Base-by-base conservation (phyloP, 2,329 filamentous ascomycete genomes). In the Torrubiellomyces zombiae region DNA sequence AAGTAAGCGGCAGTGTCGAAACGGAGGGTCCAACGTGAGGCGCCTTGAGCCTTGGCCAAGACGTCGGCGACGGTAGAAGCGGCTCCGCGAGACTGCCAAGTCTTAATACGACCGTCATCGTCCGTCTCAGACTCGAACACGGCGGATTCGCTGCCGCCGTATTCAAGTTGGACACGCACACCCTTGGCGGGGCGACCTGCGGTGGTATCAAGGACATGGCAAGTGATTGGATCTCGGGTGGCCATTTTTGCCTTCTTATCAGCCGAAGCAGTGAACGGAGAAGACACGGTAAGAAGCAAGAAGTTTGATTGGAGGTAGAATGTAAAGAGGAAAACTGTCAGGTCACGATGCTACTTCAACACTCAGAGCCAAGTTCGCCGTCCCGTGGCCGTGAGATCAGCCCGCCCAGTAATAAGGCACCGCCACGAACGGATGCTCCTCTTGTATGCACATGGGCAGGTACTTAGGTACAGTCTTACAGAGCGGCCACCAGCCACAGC, bases 151-250 rank as follows among this genome's bases (percentile, higher is more conserved):
- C 43, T 29, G 20, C 30, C 38, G 24, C 44, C 49, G 5, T 62
- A 62, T 24, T 70, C 56, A 13, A 83, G 67, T 27, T 64, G 69
- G 29, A 85, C 77, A 35, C 62, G 60, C 39, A 89, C 67, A 33
- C 60, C 58, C 28, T 60, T 51, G 10, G 69, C 80, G 13, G 80
- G 80, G 29, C 63, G 63, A 42, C 80, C 80, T 32, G 65, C 56
- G n/a, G 71, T 67, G 8, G 79, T 86, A 60, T 89, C 78, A 47
- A 89, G 78, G 50, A 85, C 68, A 59, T 89, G 80, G 59, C 79
- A 86, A 48, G 80, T 86, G 43, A 89, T 86, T 44, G 68, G 69
- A 44, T 72, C 68, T 43, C 66, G 70, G 30, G 29, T 23, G 15
- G 36, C 12, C 30, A 32, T 32, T 25, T 23, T 25, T 4, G 20